These are phyloP conservation scores for Nitzschia palea DNA, from an alignment of 108 stramenopile species.

Conservation along the genomic window DNA sequence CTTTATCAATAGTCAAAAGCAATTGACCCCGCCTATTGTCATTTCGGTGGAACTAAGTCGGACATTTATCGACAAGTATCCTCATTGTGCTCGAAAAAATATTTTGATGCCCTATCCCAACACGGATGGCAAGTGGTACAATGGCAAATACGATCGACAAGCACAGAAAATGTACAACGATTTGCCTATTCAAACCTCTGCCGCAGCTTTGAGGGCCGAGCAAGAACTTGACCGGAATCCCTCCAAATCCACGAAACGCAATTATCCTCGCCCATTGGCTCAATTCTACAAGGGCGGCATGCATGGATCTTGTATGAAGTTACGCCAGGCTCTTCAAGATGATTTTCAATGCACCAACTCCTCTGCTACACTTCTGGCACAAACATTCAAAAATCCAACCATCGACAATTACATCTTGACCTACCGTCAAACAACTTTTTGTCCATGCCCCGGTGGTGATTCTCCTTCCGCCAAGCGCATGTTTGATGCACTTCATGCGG, in stretches of 20 bases:
- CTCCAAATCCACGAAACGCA: too few species aligned
- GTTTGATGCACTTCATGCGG: slow-evolving; percentile 51
- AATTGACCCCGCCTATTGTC: slow-evolving; percentile 37
- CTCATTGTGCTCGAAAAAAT: slow-evolving; percentile 37
- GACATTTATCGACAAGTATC: slow-evolving; percentile 43
- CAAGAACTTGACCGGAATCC: too few species aligned
- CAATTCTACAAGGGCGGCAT: slow-evolving; percentile 34
- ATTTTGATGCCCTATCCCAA: slow-evolving; percentile 48
- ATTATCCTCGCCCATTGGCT: slow-evolving; percentile 12
- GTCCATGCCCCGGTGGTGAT: slow-evolving; percentile 54
- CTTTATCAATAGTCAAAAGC: slow-evolving; percentile 38
- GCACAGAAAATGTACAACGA: not conserved
- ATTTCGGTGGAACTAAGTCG: slow-evolving; percentile 36
- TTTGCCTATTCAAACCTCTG: too few species aligned
- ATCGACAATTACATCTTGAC: slow-evolving; percentile 15
- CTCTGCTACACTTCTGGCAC: too few species aligned
- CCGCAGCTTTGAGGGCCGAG: too few species aligned
- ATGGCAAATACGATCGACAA: slow-evolving; percentile 26
- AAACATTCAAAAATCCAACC: not conserved
- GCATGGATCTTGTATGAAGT: slow-evolving; percentile 28
- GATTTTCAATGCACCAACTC: slow-evolving; percentile 21
- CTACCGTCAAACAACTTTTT: slow-evolving; percentile 41
- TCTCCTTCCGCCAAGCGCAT: slow-evolving; percentile 57
- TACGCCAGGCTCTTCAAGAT: slow-evolving; percentile 20
- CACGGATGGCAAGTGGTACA: slow-evolving; percentile 42